These are phyloP conservation scores for Raffaelea ambrosiae DNA, from an alignment of 2,329 filamentous ascomycete genomes.

Conservation along the genomic window DNA sequence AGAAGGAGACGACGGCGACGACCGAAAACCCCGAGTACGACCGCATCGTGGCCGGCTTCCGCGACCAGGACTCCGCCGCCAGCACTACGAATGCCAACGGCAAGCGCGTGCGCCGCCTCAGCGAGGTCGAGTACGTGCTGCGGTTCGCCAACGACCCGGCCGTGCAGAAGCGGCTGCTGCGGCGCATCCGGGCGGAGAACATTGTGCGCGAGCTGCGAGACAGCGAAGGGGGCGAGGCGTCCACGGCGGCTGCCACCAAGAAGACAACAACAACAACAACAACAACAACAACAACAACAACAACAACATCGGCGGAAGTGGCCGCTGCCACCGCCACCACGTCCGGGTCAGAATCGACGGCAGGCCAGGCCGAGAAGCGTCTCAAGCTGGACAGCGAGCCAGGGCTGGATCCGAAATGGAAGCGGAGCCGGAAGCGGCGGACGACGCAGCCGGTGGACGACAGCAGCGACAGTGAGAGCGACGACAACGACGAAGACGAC, in stretches of 20 bases:
- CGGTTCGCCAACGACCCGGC: conserved; percentile 38
- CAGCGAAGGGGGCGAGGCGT: conserved; percentile 27
- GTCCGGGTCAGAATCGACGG: conserved; percentile 8
- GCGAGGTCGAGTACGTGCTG: conserved; percentile 43
- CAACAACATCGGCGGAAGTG: conserved; percentile 13
- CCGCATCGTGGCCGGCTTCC: conserved; percentile 42
- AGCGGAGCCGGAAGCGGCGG: conserved; percentile 43
- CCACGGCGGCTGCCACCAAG: conserved; percentile 12
- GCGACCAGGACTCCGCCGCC: conserved; percentile 17
- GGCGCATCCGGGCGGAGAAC: conserved; percentile 55
- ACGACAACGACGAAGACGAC: conserved; percentile 21
- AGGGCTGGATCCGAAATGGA: conserved; percentile 36
- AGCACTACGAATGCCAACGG: conserved; percentile 27
- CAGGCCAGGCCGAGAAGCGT: conserved; percentile 32
- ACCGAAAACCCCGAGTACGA: conserved; percentile 36
- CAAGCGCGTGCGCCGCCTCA: conserved; percentile 29
- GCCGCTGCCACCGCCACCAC: conserved; percentile 7
- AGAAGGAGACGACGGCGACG: background rate
- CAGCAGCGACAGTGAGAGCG: conserved; percentile 25
- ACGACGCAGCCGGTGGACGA: conserved; percentile 25
- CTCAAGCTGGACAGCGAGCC: conserved; percentile 36
- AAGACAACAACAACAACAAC: conserved; percentile 17
- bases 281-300: conserved; percentile 16
- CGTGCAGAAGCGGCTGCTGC: conserved; percentile 47
- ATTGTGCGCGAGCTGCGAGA: conserved; percentile 48